phyloP scores from a whole-genome alignment of 164 flowering plant genomes.

The Umbellularia californica region DNA sequence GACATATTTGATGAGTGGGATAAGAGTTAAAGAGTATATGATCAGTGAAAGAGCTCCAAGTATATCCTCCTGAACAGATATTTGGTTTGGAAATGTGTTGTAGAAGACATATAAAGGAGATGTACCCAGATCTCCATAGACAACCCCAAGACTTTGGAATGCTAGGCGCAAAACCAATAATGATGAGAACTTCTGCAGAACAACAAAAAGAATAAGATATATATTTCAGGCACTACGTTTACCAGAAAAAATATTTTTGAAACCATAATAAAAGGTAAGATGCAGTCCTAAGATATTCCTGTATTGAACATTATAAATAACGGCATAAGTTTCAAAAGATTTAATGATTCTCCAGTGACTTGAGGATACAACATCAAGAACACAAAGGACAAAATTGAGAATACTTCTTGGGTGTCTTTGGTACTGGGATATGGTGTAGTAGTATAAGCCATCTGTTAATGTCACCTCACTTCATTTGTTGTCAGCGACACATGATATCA shows the following conservation, averaged over 20 bases:
- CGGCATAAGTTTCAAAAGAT: background rate
- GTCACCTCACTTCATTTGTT: no score
- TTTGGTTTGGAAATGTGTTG: constrained; percentile 75
- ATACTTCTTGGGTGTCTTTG: no score
- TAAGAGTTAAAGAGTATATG: constrained; percentile 82
- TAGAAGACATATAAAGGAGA: constrained; percentile 95
- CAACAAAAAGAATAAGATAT: constrained; percentile 1
- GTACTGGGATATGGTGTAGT: no score
- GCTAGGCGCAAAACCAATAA: constrained; percentile 74
- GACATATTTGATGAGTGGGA: constrained; percentile 86
- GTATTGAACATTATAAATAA: background rate
- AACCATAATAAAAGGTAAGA: background rate
- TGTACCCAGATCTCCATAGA: constrained; percentile 96
- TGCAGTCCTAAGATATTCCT: background rate
- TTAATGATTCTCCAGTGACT: background rate
- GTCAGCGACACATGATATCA: no score
- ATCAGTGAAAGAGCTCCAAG: constrained; percentile 92
- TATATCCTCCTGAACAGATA: constrained; percentile 66
- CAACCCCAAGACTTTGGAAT: constrained; percentile 93
- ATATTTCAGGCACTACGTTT: background rate
- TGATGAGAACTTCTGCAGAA: constrained; percentile 65
- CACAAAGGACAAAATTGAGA: no score
- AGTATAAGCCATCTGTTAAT: no score
- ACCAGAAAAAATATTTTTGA: background rate
- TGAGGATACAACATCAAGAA: no score